phyloP scores from a whole-genome alignment of 2,329 filamentous ascomycete species.

The Pestalotiopsis sp. region DNA sequence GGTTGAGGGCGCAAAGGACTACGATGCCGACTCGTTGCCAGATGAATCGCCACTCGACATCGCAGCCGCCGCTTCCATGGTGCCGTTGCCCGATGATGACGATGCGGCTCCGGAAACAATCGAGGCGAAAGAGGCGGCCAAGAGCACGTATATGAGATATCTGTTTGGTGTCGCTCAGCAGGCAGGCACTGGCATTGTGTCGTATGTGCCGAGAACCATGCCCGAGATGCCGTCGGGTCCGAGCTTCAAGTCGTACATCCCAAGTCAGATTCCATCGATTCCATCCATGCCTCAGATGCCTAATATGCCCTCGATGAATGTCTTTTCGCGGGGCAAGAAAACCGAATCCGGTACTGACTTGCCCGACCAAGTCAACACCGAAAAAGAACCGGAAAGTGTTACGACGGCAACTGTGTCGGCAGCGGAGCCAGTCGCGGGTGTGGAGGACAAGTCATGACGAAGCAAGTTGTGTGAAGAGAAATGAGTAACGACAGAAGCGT shows the following conservation, averaged over 20 bases:
- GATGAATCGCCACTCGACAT: conserved; percentile 54
- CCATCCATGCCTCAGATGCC: conserved; percentile 36
- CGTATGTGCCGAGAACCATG: conserved; percentile 47
- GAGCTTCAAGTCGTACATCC: conserved; percentile 33
- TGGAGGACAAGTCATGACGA: neutral
- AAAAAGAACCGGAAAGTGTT: conserved; percentile 4
- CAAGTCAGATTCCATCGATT: conserved; percentile 31
- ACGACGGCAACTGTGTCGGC: neutral
- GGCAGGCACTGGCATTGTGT: conserved; percentile 46
- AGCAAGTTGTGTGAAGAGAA: neutral
- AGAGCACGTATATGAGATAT: conserved; percentile 48
- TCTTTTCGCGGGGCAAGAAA: conserved; percentile 23
- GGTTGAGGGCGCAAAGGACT: conserved; percentile 19
- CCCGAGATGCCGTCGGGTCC: conserved; percentile 37
- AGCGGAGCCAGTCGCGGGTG: neutral
- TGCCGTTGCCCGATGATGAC: conserved; percentile 47
- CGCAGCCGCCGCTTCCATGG: conserved; percentile 51
- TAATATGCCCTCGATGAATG: conserved; percentile 27
- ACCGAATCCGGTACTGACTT: conserved; percentile 10
- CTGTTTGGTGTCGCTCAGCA: conserved; percentile 52
- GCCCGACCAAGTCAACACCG: conserved; percentile 1
- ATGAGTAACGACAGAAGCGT: neutral
- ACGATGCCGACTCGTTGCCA: conserved; percentile 26
- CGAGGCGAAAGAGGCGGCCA: conserved; percentile 36
- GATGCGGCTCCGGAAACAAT: conserved; percentile 31